These are phyloP conservation scores for Eleusine indica DNA, from an alignment of 176 grass and related monocot genomes.

Conservation along the genomic window DNA sequence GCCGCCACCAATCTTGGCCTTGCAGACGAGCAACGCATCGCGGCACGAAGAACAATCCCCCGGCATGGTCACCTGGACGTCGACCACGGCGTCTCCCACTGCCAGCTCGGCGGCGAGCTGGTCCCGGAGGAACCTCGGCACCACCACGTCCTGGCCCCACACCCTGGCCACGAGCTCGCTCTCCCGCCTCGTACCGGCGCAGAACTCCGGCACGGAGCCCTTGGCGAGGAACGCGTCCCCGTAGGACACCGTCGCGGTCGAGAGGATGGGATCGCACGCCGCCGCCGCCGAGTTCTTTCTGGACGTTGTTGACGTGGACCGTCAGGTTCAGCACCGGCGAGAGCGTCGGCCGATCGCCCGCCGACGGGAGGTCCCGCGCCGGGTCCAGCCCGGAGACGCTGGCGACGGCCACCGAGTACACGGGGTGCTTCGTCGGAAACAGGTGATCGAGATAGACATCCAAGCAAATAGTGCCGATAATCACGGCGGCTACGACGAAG, in stretches of 20 bases:
- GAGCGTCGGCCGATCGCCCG: neutral
- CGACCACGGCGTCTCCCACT: conserved; percentile 6
- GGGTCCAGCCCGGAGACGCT: conserved; percentile 21
- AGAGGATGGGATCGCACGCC: neutral
- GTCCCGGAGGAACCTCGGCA: conserved; percentile 26
- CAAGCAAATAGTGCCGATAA: too few relatives aligned
- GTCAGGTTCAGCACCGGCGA: conserved; percentile 35
- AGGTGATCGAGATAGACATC: too few relatives aligned
- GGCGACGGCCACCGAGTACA: conserved; percentile 27
- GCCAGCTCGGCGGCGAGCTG: conserved; percentile 25
- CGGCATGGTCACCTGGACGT: neutral
- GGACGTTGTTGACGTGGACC: neutral
- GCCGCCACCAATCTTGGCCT: too few relatives aligned
- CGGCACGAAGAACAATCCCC: neutral
- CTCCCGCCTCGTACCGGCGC: neutral
- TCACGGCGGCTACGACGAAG: too few relatives aligned
- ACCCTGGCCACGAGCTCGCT: neutral
- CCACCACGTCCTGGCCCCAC: conserved; percentile 27
- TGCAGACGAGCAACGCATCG: too few relatives aligned
- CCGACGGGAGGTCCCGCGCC: conserved; percentile 6
- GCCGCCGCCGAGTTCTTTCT: accelerated
- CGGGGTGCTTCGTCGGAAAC: neutral
- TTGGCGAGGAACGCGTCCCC: conserved; percentile 17
- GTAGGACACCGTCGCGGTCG: conserved; percentile 6
- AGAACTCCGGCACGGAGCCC: conserved; percentile 12